Evolutionary conservation across 2,329 filamentous ascomycete species (phyloP).

Genomic region (Orbilia javanica): DNA sequence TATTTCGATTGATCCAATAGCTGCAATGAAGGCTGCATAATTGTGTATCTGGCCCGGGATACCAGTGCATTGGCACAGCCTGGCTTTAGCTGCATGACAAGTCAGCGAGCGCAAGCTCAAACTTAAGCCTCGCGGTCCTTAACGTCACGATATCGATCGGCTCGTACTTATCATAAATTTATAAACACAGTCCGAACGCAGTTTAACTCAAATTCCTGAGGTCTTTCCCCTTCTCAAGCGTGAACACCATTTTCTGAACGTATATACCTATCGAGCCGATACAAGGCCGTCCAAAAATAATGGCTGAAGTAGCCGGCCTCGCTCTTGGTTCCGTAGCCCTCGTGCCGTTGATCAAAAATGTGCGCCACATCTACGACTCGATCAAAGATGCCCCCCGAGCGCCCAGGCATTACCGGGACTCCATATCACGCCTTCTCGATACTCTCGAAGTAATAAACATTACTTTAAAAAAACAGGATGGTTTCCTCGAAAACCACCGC

Average conservation of each 20-base stretch:
- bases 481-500: background rate
- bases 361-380: constrained; percentile 5
- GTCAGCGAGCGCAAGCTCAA: background rate
- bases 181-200: no score
- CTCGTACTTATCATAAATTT: no score
- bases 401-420: background rate
- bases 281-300: no score
- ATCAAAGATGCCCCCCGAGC: constrained; percentile 1
- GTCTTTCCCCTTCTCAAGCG: no score
- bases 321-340: constrained; percentile 3
- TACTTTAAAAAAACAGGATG: background rate
- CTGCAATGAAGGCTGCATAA: background rate
- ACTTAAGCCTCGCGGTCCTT: background rate
- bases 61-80: background rate
- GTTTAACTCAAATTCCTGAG: no score
- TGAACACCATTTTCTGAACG: no score
- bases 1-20: background rate
- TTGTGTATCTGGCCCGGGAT: background rate
- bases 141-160: no score
- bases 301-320: constrained; percentile 8
- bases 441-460: background rate
- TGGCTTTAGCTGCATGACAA: background rate
- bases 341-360: constrained; percentile 6
- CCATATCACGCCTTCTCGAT: background rate
- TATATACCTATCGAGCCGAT: no score